Conservation (phyloP, 1,139 yeast species). For the Pichia cactophila region DNA sequence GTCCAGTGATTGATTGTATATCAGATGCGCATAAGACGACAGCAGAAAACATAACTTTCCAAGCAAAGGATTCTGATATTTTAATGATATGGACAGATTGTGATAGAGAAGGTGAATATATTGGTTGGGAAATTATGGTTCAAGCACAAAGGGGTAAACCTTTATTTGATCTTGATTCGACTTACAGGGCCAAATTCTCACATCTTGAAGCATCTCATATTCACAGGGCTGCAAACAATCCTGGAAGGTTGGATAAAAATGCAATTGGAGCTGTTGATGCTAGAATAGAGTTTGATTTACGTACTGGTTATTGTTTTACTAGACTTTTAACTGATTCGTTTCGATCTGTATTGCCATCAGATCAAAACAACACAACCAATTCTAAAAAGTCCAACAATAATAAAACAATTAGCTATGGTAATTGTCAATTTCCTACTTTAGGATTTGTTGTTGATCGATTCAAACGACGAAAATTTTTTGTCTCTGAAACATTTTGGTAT, state of each 20-base stretch:
- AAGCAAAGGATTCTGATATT: slow-evolving; percentile 52
- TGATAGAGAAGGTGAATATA: slow-evolving; percentile 96
- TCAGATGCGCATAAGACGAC: slow-evolving; percentile 40
- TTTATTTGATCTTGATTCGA: slow-evolving; percentile 37
- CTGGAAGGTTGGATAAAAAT: slow-evolving; percentile 53
- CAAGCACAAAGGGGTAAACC: slow-evolving; percentile 58
- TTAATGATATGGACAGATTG: slow-evolving; percentile 98
- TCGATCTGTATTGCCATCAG: slow-evolving; percentile 23
- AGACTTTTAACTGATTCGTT: slow-evolving; percentile 57
- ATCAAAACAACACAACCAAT: too few species aligned
- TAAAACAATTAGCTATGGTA: slow-evolving; percentile 65
- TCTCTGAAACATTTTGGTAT: slow-evolving; percentile 77
- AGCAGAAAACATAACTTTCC: slow-evolving; percentile 60
- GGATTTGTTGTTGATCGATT: slow-evolving; percentile 97
- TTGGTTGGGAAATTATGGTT: slow-evolving; percentile 75
- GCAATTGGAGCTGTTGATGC: slow-evolving; percentile 81
- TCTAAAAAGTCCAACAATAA: slow-evolving; percentile 5
- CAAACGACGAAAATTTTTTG: slow-evolving; percentile 62
- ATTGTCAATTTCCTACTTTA: slow-evolving; percentile 95
- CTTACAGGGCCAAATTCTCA: slow-evolving; percentile 76
- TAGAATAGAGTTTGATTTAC: slow-evolving; percentile 77
- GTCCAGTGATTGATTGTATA: slow-evolving; percentile 47
- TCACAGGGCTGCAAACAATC: slow-evolving; percentile 63
- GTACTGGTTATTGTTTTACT: slow-evolving; percentile 89
- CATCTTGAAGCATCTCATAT: slow-evolving; percentile 78